Evolutionary conservation across 192 early-diverging fungal species (phyloP), one percentile per base, ranked within the genome.

Genomic region (Podila horticola): DNA sequence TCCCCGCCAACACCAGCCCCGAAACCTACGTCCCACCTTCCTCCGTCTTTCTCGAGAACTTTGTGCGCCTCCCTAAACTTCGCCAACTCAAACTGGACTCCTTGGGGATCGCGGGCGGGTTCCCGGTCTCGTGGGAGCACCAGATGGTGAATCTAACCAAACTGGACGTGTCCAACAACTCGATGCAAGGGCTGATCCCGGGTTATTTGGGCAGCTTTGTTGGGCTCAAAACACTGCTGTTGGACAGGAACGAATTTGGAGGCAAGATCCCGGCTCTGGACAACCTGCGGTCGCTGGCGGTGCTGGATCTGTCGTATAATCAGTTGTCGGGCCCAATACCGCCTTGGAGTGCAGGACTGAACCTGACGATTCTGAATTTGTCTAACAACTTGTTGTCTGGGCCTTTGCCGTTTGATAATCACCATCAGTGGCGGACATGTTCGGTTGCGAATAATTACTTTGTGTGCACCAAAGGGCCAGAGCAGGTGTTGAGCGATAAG

Each of bases 231-330:
- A 79, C 76, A 0, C 24, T 79, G 60, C 28, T 79, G 55, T 45
- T 79, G 70, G 76, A 79, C 26, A 64, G 70, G 15, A 79, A 79
- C 34, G 76, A 79, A 61, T 79, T 79, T 79, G 76, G 76, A 63
- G 76, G 76, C 22, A 41, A 65, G 4, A 79, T 79, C 49, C 76
- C 76, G 9, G 24, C 65, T 0, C 29, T 79, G 11, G 22, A 48
- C 4, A 55, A 48, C 15, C 29, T 79, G n/a, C 50, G 24, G 15
- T 63, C 59, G 5, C 51, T 79, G 11, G 29, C 64, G 7, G 76
- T 68, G 8, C 70, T 79, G 17, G 76, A 79, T 38, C 29, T 79
- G 17, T 72, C 76, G 1, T 79, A 55, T 31, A 79, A 79, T n/a
- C 76, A 79, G 24, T 55, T 79, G 4, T 79, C 76, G 29, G 76